Conservation (phyloP, 306 rosid genomes). For the Pyrus communis region DNA sequence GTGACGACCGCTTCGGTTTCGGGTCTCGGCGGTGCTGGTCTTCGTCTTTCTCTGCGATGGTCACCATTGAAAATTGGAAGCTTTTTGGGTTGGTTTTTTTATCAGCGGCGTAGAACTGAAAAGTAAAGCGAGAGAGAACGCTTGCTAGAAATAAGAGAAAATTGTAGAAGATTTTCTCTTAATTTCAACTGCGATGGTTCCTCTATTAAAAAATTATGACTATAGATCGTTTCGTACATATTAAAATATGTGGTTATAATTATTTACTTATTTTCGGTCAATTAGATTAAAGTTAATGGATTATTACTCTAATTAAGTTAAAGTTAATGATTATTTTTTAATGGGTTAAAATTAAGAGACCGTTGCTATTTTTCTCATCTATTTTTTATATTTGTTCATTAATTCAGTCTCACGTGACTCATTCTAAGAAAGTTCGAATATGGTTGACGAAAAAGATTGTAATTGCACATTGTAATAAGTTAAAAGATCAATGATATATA, state of each 20-base stretch:
- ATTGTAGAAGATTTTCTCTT: background rate
- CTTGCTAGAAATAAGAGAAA: background rate
- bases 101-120: background rate
- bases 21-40: constrained; percentile 17
- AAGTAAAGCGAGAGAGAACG: background rate
- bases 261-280: fast-evolving
- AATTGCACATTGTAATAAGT: fast-evolving
- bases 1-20: constrained; percentile 13
- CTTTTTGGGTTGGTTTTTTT: background rate
- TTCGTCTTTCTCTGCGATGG: constrained; percentile 61
- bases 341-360: no score
- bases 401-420: no score
- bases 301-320: fast-evolving
- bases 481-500: no score
- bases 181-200: no score
- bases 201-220: no score
- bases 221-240: fast-evolving
- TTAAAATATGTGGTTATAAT: no score
- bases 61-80: constrained; percentile 54
- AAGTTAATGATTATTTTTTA: fast-evolving
- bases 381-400: no score
- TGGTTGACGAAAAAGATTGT: fast-evolving
- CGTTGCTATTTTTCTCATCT: no score
- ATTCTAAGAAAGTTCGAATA: no score
- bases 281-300: fast-evolving